These are phyloP conservation scores for Pulveroboletus sp. DNA, from an alignment of 768 basidiomycete genomes.

Conservation along the genomic window DNA sequence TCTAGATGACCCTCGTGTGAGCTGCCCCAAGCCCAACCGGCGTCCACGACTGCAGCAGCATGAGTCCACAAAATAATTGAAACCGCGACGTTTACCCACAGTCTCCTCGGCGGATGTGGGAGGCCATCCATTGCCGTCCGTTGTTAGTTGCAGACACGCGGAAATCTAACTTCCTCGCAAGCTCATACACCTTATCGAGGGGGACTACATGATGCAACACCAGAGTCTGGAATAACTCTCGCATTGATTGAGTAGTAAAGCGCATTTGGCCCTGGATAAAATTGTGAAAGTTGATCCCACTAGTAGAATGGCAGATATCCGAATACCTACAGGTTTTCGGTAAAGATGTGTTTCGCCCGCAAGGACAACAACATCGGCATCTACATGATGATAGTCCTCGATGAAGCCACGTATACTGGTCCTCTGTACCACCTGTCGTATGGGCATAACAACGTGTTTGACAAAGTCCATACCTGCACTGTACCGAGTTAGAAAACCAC, in stretches of 20 bases:
- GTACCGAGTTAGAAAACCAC: conserved; percentile 10
- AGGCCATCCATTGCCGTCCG: conserved; percentile 34
- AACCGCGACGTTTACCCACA: conserved; percentile 20
- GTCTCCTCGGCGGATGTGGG: conserved; percentile 38
- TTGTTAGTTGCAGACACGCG: conserved; percentile 21
- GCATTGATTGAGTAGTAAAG: conserved; percentile 18
- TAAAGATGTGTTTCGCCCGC: conserved; percentile 36
- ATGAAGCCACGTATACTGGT: conserved; percentile 33
- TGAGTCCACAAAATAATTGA: not conserved
- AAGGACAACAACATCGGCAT: conserved; percentile 35
- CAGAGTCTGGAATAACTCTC: conserved; percentile 19
- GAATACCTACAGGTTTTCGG: conserved; percentile 22
- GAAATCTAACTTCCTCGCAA: conserved; percentile 22
- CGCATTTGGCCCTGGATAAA: conserved; percentile 23
- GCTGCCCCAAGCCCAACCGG: conserved; percentile 32
- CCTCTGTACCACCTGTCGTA: conserved; percentile 31
- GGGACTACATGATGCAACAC: conserved; percentile 25
- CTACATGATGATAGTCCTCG: conserved; percentile 33
- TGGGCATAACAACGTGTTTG: conserved; percentile 35
- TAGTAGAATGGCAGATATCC: not conserved
- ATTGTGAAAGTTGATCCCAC: not conserved
- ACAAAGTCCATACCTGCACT: conserved; percentile 38
- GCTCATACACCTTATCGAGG: conserved; percentile 19
- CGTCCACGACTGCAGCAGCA: conserved; percentile 18
- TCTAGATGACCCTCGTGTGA: conserved; percentile 30